phyloP scores from a whole-genome alignment of 495 filamentous ascomycete genomes.

The Aeminium ludgeri region DNA sequence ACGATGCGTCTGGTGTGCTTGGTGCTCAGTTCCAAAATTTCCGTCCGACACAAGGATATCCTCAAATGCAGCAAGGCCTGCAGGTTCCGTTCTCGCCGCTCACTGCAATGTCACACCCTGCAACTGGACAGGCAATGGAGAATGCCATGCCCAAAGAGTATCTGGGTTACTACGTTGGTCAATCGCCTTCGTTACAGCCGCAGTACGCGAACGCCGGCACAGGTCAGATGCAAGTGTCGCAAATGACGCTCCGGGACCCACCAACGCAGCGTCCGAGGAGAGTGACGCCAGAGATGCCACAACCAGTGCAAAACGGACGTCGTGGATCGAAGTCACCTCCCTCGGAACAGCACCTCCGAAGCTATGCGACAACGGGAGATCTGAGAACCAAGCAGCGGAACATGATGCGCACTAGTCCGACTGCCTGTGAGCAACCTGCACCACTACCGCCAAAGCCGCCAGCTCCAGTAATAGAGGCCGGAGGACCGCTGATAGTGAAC shows the following conservation, averaged over 20 bases:
- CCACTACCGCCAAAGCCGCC: neutral
- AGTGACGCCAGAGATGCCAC: constrained; percentile 29
- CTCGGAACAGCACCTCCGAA: constrained; percentile 21
- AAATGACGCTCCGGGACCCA: constrained; percentile 28
- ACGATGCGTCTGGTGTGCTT: constrained; percentile 15
- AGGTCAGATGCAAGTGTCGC: constrained; percentile 29
- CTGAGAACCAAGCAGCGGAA: constrained; percentile 4
- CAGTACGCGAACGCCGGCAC: constrained; percentile 31
- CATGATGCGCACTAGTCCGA: constrained; percentile 7
- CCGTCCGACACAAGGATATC: constrained; percentile 2
- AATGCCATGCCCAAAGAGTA: constrained; percentile 37
- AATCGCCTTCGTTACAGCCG: constrained; percentile 38
- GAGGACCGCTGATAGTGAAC: constrained; percentile 31
- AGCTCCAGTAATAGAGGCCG: constrained; percentile 6
- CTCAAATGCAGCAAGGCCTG: neutral
- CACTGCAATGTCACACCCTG: constrained; percentile 1
- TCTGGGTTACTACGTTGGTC: constrained; percentile 43
- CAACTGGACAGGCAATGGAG: constrained; percentile 31
- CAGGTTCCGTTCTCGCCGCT: constrained; percentile 5
- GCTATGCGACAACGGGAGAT: constrained; percentile 18
- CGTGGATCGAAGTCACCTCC: constrained; percentile 25
- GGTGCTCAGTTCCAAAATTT: constrained; percentile 9
- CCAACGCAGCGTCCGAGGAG: constrained; percentile 32
- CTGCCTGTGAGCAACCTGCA: neutral
- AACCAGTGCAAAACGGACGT: constrained; percentile 19